phyloP scores from a whole-genome alignment of 2,329 filamentous ascomycete species.

The Aureobasidium zeae region DNA sequence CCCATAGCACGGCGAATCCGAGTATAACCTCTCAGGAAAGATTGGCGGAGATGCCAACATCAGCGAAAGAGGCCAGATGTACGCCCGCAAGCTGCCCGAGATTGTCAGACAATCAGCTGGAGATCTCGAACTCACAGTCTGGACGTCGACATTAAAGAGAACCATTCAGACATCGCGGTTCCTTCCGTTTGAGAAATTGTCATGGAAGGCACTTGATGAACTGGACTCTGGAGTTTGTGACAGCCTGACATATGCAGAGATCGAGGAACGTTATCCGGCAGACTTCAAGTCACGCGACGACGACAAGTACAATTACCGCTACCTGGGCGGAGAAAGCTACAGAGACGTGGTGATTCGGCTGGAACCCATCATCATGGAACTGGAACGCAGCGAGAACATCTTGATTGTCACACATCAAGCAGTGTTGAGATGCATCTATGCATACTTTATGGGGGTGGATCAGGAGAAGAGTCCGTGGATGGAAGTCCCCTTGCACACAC shows the following conservation, averaged over 20 bases:
- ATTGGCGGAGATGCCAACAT: slow-evolving; percentile 89
- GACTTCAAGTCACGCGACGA: slow-evolving; percentile 94
- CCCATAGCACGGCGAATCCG: slow-evolving; percentile 71
- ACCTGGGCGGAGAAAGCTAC: slow-evolving; percentile 90
- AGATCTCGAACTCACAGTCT: slow-evolving; percentile 61
- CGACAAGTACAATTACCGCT: slow-evolving; percentile 99
- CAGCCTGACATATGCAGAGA: slow-evolving; percentile 90
- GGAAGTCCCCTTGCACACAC: slow-evolving; percentile 90
- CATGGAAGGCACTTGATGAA: slow-evolving; percentile 98
- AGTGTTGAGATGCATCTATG: slow-evolving; percentile 92
- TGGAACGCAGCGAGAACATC: slow-evolving; percentile 92
- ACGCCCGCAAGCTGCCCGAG: slow-evolving; percentile 74
- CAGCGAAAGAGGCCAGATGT: slow-evolving; percentile 76
- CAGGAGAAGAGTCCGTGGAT: slow-evolving; percentile 95
- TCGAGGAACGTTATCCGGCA: slow-evolving; percentile 81
- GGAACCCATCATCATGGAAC: slow-evolving; percentile 98
- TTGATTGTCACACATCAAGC: slow-evolving; percentile 97
- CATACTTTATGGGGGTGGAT: slow-evolving; percentile 96
- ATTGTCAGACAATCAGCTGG: slow-evolving; percentile 79
- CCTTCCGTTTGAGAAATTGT: slow-evolving; percentile 85
- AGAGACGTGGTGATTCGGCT: slow-evolving; percentile 95
- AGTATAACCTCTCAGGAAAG: slow-evolving; percentile 80
- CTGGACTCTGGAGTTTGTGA: slow-evolving; percentile 95
- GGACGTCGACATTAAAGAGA: slow-evolving; percentile 67
- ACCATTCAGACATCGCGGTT: slow-evolving; percentile 87